Evolutionary conservation across 352 stramenopile genomes (phyloP).

Genomic region (Globisporangium paroecandrum): DNA sequence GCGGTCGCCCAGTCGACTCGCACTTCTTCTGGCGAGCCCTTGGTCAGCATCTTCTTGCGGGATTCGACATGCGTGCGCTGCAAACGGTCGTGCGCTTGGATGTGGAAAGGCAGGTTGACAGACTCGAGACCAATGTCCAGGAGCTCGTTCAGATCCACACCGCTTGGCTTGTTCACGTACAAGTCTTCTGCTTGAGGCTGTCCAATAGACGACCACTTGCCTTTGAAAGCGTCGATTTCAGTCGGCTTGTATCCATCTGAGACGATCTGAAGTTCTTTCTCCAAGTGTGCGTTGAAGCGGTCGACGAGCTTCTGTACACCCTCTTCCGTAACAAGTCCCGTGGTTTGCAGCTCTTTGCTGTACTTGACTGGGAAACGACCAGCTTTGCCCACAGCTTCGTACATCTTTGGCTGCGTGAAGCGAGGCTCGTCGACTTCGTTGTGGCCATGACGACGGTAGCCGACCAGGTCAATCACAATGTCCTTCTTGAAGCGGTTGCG

Average conservation of each 20-base stretch:
- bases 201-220: constrained; percentile 57
- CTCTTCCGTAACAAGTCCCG: constrained; percentile 49
- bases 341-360: constrained; percentile 54
- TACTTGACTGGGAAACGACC: constrained; percentile 72
- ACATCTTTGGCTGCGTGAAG: constrained; percentile 89
- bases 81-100: constrained; percentile 69
- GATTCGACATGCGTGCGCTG: constrained; percentile 75
- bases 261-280: constrained; percentile 55
- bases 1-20: constrained; percentile 87
- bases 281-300: constrained; percentile 57
- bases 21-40: constrained; percentile 30
- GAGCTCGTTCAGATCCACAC: constrained; percentile 53
- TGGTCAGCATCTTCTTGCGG: constrained; percentile 67
- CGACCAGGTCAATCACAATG: constrained; percentile 82
- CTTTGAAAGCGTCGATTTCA: constrained; percentile 70
- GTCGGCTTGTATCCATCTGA: constrained; percentile 60
- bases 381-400: constrained; percentile 61
- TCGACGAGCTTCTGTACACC: constrained; percentile 61
- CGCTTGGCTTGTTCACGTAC: constrained; percentile 50
- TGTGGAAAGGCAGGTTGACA: constrained; percentile 47
- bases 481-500: constrained; percentile 85
- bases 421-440: constrained; percentile 89
- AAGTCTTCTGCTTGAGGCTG: constrained; percentile 49
- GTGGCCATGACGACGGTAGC: constrained; percentile 84
- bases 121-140: constrained; percentile 62